phyloP scores from a whole-genome alignment of 2,329 filamentous ascomycete species.

The Fusarium continuum region DNA sequence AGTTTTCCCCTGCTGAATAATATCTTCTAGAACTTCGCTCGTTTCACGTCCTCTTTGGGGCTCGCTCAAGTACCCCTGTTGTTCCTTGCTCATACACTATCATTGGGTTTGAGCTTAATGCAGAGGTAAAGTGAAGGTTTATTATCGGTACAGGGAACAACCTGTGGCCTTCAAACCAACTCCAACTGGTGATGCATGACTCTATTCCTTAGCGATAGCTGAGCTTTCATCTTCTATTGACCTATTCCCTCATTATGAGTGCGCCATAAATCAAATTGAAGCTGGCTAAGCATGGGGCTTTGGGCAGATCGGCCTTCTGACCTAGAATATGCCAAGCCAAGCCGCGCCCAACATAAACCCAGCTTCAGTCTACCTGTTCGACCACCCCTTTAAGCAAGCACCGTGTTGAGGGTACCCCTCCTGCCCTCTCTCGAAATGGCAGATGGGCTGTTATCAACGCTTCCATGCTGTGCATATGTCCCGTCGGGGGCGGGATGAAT shows the following conservation, averaged over 20 bases:
- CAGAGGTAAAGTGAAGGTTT: background rate
- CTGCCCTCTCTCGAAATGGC: background rate
- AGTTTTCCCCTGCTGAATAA: background rate
- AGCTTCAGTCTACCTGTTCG: background rate
- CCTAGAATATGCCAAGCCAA: background rate
- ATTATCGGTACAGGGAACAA: background rate
- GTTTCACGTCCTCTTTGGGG: constrained; percentile 1
- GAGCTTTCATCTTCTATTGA: background rate
- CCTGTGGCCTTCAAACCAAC: background rate
- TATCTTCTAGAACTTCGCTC: constrained; percentile 34
- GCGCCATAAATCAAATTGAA: background rate
- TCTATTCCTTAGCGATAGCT: background rate
- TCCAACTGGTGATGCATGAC: background rate
- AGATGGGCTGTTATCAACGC: background rate
- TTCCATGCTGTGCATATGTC: background rate
- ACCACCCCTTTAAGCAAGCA: background rate
- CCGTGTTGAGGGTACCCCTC: background rate
- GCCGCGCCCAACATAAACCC: background rate
- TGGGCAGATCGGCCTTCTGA: background rate
- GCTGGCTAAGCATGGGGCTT: constrained; percentile 6
- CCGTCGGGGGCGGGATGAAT: background rate
- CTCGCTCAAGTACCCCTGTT: background rate
- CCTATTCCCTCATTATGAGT: constrained; percentile 9
- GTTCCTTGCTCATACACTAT: background rate
- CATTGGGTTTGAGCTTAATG: background rate